A percentile compares a stretch with the other conserved stretches of the same genome.
Conservation (phyloP, 1,284 basidiomycete genomes). For the Boletus sp. region DNA sequence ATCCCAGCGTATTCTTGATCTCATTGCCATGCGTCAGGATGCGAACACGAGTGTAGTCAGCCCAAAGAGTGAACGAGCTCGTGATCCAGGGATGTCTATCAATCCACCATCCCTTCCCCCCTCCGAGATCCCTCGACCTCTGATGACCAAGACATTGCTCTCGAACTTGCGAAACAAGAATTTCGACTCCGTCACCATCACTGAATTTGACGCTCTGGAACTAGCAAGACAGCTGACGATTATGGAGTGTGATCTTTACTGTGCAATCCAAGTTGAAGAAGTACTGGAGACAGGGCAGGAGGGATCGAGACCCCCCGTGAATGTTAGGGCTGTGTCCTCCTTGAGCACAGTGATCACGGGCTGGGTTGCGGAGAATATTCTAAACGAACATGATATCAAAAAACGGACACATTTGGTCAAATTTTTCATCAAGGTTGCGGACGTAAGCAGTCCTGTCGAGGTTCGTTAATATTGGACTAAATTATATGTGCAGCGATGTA, state of each 20-base stretch:
- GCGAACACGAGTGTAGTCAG: constrained; percentile 43
- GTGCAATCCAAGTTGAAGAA: constrained; percentile 83
- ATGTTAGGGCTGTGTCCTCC: constrained; percentile 80
- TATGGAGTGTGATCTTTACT: constrained; percentile 88
- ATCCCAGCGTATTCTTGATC: constrained; percentile 69
- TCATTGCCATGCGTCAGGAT: constrained; percentile 55
- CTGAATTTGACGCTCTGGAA: constrained; percentile 93
- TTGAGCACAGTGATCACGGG: constrained; percentile 91
- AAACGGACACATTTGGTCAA: constrained; percentile 83
- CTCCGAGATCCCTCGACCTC: constrained; percentile 71
- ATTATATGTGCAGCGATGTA: constrained; percentile 65
- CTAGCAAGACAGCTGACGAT: constrained; percentile 93
- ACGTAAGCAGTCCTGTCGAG: constrained; percentile 54
- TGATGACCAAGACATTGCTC: constrained; percentile 81
- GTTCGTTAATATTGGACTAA: constrained; percentile 24
- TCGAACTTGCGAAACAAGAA: constrained; percentile 56
- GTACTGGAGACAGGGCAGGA: constrained; percentile 78
- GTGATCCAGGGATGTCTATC: constrained; percentile 66
- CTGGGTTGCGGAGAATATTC: constrained; percentile 92
- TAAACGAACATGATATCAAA: constrained; percentile 87
- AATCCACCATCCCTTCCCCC: constrained; percentile 54
- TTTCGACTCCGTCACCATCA: constrained; percentile 61
- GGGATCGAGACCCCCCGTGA: constrained; percentile 59
- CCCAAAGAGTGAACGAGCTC: constrained; percentile 55
- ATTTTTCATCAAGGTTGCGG: constrained; percentile 94